Percentiles rank a stretch among this genome's conserved stretches.
These are phyloP conservation scores for Magnolia changhungtana DNA, from an alignment of 164 flowering plant genomes.

Conservation along the genomic window DNA sequence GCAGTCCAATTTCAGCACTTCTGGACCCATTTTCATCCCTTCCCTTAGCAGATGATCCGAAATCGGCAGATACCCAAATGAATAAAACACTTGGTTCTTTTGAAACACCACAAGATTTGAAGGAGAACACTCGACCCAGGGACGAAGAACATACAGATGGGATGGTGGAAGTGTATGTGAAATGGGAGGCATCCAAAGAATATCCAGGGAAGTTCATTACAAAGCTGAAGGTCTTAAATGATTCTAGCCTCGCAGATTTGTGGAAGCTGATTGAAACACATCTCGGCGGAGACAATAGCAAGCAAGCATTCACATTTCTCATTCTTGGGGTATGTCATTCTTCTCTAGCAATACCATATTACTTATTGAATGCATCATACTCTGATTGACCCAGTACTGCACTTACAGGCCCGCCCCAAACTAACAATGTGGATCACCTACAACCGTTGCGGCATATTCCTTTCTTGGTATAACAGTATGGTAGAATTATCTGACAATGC, in stretches of 20 bases:
- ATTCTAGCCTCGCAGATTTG: constrained; percentile 62
- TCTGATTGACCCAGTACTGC: too few relatives aligned
- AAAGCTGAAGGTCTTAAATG: constrained; percentile 44
- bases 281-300: constrained; percentile 39
- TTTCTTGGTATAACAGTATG: too few relatives aligned
- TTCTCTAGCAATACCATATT: background rate
- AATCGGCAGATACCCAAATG: constrained; percentile 13
- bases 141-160: constrained; percentile 17
- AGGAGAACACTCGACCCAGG: constrained; percentile 48
- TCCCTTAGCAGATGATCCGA: constrained; percentile 16
- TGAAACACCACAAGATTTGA: constrained; percentile 14
- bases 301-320: constrained; percentile 58
- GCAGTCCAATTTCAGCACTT: constrained; percentile 7
- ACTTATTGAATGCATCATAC: background rate
- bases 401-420: too few relatives aligned
- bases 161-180: constrained; percentile 52
- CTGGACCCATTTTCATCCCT: constrained; percentile 10
- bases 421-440: constrained; percentile 27
- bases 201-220: constrained; percentile 59
- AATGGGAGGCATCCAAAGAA: constrained; percentile 76
- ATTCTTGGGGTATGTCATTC: constrained; percentile 50
- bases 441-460: constrained; percentile 31
- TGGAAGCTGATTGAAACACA: constrained; percentile 58
- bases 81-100: constrained; percentile 8
- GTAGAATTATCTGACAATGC: too few relatives aligned